Base-by-base conservation (phyloP, 2,329 filamentous ascomycete genomes). In the Fusarium sp. region DNA sequence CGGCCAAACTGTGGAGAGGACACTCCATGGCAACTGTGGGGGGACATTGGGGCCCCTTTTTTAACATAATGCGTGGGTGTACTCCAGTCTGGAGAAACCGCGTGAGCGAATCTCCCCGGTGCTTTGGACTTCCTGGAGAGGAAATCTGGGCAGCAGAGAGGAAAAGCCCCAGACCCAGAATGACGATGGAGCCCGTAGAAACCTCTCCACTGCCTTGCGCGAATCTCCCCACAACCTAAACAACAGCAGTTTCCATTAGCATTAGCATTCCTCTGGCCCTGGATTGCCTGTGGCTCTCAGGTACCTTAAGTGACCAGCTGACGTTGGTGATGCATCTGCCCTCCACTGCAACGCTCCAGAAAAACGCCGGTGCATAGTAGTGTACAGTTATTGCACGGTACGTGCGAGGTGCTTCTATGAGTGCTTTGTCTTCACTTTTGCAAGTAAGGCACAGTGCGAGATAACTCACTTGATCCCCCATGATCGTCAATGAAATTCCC, bases 1-100 rank as follows among this genome's bases (percentile, higher is more conserved):
- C 86, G 86, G 86, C 85, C 81, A 84, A 87, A 88, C 87, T 86
- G 86, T 88, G 86, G 86, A 83, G 85, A 70, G 66, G 55, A 46
- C 46, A 38, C 65, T 53, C 50, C 59, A 49, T 65, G 33, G 38
- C 42, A 62, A 54, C 45, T 72, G 69, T 72, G 69, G 70, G 69
- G 66, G 52, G 59, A 61, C 55, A 50, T 68, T 50, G 69, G 65
- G 69, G 69, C 63, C 66, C 62, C 53, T 60, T 65, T 62, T 42
- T 60, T 44, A 54, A 39, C 59, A 59, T 27, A 56, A 63, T 52
- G 67, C 47, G 39, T 44, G 35, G 50, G 46, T 44, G 35, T 33
- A 46, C 57, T 56, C 64, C 52, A 68, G 60, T 70, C 67, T 70
- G 61, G 68, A 70, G 67, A 70, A 70, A 70, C 59, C 42, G 53